Conservation (phyloP, 768 basidiomycete genomes). For the Termitomyces sp. region DNA sequence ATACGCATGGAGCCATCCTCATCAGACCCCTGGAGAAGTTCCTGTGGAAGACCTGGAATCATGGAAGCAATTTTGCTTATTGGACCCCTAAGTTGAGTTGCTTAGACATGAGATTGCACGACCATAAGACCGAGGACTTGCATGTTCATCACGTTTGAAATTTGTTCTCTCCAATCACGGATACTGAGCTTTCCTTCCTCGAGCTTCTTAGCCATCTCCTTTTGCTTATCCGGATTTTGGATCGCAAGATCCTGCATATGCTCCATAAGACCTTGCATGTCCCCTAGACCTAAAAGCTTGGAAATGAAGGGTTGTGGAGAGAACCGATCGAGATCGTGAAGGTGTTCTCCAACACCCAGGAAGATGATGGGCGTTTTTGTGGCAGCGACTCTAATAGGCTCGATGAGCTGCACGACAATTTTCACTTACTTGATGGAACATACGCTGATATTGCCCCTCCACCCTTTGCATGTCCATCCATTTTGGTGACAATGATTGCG, state of each 20-base stretch:
- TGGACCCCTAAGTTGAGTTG: constrained; percentile 70
- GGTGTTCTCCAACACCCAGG: constrained; percentile 95
- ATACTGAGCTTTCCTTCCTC: constrained; percentile 97
- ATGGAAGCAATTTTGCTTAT: constrained; percentile 97
- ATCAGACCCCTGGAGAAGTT: constrained; percentile 86
- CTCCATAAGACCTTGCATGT: constrained; percentile 96
- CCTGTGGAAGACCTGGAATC: constrained; percentile 96
- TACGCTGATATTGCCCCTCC: constrained; percentile 99
- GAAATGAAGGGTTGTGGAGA: constrained; percentile 96
- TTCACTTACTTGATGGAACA: constrained; percentile 26
- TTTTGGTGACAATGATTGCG: constrained; percentile 98
- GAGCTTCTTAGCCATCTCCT: constrained; percentile 96
- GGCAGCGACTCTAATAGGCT: constrained; percentile 78
- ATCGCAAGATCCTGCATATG: constrained; percentile 96
- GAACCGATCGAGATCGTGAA: constrained; percentile 96
- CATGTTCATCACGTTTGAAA: constrained; percentile 98
- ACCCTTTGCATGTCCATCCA: constrained; percentile 99
- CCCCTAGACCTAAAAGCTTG: constrained; percentile 92
- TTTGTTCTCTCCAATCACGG: constrained; percentile 96
- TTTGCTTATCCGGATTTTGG: constrained; percentile 94
- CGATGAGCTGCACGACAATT: neutral
- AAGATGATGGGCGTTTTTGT: constrained; percentile 99
- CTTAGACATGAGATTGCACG: constrained; percentile 7
- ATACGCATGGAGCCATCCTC: constrained; percentile 88
- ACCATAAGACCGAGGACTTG: constrained; percentile 30